These are phyloP conservation scores for Silybum marianum DNA, from an alignment of 129 eudicot species.

Conservation along the genomic window DNA sequence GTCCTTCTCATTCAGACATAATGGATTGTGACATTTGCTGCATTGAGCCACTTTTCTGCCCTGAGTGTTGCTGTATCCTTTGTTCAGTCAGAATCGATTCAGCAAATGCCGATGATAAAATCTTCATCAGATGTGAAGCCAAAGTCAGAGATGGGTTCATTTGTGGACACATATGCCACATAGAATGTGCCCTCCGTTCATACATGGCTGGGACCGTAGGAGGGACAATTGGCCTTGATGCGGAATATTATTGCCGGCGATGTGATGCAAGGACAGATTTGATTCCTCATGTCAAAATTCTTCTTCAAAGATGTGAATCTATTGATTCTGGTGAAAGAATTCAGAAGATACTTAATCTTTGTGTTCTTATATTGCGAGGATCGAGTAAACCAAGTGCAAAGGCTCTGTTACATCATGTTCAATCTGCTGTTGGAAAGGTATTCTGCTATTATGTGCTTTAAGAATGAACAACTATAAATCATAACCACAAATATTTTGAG, in stretches of 20 bases:
- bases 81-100: slow-evolving; percentile 50
- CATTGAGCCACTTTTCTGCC: slow-evolving; percentile 72
- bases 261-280: slow-evolving; percentile 87
- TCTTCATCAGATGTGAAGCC: slow-evolving; percentile 69
- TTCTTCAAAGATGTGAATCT: slow-evolving; percentile 51
- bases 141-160: slow-evolving; percentile 36
- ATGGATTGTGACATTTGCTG: slow-evolving; percentile 82
- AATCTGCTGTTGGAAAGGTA: slow-evolving; percentile 63
- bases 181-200: slow-evolving; percentile 72
- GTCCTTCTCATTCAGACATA: slow-evolving; percentile 29
- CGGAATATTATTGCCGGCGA: slow-evolving; percentile 83
- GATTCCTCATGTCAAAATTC: slow-evolving; percentile 51
- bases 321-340: slow-evolving; percentile 43
- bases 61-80: slow-evolving; percentile 84
- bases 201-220: slow-evolving; percentile 94
- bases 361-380: slow-evolving; percentile 59
- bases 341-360: slow-evolving; percentile 54
- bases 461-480: neutral
- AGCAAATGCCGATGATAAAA: slow-evolving; percentile 37
- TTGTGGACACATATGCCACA: slow-evolving; percentile 84
- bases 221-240: slow-evolving; percentile 73
- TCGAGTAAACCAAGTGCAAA: slow-evolving; percentile 53
- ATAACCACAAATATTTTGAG: neutral
- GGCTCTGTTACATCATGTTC: slow-evolving; percentile 50
- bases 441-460: neutral